Percentiles rank a stretch among this genome's conserved stretches.
Conservation (phyloP, 208 protist genomes). For the Leishmania tarentolae region DNA sequence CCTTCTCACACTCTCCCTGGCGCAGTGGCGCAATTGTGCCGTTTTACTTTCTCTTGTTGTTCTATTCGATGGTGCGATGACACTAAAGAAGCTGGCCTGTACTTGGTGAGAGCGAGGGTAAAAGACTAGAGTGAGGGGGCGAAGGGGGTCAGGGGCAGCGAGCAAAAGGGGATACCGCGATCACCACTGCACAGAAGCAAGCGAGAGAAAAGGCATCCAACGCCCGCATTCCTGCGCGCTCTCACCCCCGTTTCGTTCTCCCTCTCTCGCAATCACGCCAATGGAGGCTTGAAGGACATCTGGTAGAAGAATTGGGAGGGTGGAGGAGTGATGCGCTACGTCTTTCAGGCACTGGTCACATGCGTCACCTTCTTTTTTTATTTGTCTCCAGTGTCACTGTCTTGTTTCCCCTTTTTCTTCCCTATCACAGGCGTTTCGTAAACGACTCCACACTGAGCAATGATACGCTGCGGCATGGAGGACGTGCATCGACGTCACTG, state of each 20-base stretch:
- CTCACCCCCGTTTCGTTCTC: neutral
- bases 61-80: neutral
- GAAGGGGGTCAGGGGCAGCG: neutral
- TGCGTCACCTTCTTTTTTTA: slow-evolving; percentile 5
- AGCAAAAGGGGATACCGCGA: neutral
- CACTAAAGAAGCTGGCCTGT: neutral
- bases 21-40: neutral
- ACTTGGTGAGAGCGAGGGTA: neutral
- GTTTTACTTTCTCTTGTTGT: neutral
- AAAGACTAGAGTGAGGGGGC: neutral
- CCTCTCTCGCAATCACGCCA: neutral
- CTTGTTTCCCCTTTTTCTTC: neutral
- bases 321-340: neutral
- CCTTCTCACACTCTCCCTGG: neutral
- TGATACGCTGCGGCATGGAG: neutral
- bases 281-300: neutral
- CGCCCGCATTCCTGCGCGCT: neutral
- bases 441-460: neutral
- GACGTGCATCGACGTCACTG: neutral
- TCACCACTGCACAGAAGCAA: neutral
- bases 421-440: neutral
- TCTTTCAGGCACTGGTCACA: neutral
- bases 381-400: neutral
- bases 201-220: neutral
- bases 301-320: neutral